These are phyloP conservation scores for Debaryomycetaceae sp. DNA, from an alignment of 1,139 yeast species.

Conservation along the genomic window DNA sequence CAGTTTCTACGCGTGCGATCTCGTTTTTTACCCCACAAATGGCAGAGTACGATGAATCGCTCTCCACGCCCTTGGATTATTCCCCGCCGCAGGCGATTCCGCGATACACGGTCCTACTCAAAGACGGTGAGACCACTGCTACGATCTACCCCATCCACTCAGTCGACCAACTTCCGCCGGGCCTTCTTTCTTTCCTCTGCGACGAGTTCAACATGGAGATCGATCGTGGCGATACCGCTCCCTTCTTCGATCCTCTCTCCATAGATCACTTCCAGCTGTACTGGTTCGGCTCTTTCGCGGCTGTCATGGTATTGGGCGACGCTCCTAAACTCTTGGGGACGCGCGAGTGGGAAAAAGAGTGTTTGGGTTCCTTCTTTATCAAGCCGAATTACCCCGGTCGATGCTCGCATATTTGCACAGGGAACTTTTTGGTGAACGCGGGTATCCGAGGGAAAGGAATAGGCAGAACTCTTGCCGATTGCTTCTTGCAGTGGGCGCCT, in stretches of 20 bases:
- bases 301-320: constrained; percentile 78
- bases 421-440: constrained; percentile 79
- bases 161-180: constrained; percentile 58
- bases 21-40: constrained; percentile 9
- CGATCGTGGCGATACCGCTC: constrained; percentile 78
- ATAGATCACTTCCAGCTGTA: constrained; percentile 64
- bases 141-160: constrained; percentile 79
- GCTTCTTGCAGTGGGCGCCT: constrained; percentile 87
- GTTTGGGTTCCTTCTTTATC: constrained; percentile 74
- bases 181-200: constrained; percentile 66
- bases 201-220: constrained; percentile 93
- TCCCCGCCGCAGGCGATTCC: constrained; percentile 22
- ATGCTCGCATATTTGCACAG: constrained; percentile 88
- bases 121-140: constrained; percentile 87
- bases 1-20: constrained; percentile 6
- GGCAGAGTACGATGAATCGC: constrained; percentile 29
- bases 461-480: constrained; percentile 74
- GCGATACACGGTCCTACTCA: constrained; percentile 56
- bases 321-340: constrained; percentile 44
- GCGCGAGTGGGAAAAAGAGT: constrained; percentile 81
- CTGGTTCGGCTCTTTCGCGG: constrained; percentile 86
- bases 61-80: constrained; percentile 24
- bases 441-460: constrained; percentile 91
- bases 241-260: constrained; percentile 69
- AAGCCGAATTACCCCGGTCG: constrained; percentile 91